Conservation (phyloP, 2,329 filamentous ascomycete genomes). For the Microsporum audouinii region DNA sequence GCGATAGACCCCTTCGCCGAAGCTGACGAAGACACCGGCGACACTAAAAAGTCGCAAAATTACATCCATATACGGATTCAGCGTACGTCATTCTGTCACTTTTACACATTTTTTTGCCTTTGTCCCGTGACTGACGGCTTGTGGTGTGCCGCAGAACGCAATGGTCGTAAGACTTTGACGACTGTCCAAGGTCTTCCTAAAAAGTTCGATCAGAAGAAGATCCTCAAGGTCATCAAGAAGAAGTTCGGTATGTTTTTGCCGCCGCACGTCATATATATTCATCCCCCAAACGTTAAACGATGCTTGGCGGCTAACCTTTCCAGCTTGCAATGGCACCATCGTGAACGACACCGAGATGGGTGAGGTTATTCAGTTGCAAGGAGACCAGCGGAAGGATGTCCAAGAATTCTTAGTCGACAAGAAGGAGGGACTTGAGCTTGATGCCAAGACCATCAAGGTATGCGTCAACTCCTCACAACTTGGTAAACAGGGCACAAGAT, state of each 20-base stretch:
- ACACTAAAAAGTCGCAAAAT: constrained; percentile 89
- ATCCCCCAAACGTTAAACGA: no score
- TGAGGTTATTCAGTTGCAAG: constrained; percentile 98
- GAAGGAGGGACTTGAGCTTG: constrained; percentile 85
- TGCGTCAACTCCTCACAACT: constrained; percentile 9
- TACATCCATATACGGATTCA: constrained; percentile 99
- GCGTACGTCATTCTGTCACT: constrained; percentile 51
- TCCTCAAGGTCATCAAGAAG: constrained; percentile 99
- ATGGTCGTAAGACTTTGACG: constrained; percentile 99
- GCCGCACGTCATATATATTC: background rate
- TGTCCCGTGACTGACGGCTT: constrained; percentile 7
- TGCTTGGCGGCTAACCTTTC: background rate
- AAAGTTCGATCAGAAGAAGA: constrained; percentile 99
- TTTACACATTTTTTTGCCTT: background rate
- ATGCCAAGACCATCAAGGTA: constrained; percentile 95
- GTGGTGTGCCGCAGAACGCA: constrained; percentile 61
- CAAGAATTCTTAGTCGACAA: constrained; percentile 91
- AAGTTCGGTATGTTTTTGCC: constrained; percentile 62
- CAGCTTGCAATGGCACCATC: constrained; percentile 98
- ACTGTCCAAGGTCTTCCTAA: constrained; percentile 97
- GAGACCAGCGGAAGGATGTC: constrained; percentile 97
- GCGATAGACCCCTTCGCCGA: constrained; percentile 96
- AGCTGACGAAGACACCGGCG: constrained; percentile 96
- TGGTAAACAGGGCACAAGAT: background rate
- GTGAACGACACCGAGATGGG: constrained; percentile 93